Base-by-base conservation (phyloP, 345 rosid genomes). In the Corchorus capsularis region DNA sequence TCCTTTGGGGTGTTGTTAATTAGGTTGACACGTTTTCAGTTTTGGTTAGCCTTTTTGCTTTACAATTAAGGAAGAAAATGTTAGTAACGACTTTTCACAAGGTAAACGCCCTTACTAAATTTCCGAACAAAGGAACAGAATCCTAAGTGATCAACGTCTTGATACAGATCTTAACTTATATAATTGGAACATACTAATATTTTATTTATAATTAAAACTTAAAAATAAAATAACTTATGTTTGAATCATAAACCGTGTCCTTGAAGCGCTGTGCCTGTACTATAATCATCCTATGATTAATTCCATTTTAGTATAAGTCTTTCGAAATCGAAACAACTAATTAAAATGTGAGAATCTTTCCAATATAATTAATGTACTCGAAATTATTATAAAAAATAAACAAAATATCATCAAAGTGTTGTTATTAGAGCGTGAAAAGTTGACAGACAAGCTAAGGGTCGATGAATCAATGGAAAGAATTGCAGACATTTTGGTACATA, bases 221-320 rank as follows among this genome's bases (percentile, higher is more conserved):
- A 1, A 39, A 39, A 6, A 27, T 1, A 41, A 4, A 41, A 41
- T 1, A 4, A 41, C 45, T 4, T 41, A 41, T 7, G 9, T 6
- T 45, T 45, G 27, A 22, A 59, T 15, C 20, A 49, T 45, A 74
- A 79, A 63, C 81, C 79, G 81, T 54, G 86, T 79, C 22, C 45
- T 8, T 8, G 10, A 50, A 46, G 22, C 53, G 79, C 62, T 77
- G 72, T 77, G 72, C 54, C 27, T 27, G 27, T 27, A 6, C 73
- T 55, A 61, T 55, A 61, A 80, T 78, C 55, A 80, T 80, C 55
- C 75, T 73, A 19, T 63, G 70, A 47, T 46, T 17, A 35, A 54
- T 34, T 37, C 43, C 20, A 1, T 43, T 2, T 57, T 19, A 13
- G 7, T 37, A 11, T n/a, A 43, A n/a, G 45, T 41, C 50, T 39